These are phyloP conservation scores for Tilletiopsis washingtonensis DNA, from an alignment of 1,284 basidiomycete species.

Conservation along the genomic window DNA sequence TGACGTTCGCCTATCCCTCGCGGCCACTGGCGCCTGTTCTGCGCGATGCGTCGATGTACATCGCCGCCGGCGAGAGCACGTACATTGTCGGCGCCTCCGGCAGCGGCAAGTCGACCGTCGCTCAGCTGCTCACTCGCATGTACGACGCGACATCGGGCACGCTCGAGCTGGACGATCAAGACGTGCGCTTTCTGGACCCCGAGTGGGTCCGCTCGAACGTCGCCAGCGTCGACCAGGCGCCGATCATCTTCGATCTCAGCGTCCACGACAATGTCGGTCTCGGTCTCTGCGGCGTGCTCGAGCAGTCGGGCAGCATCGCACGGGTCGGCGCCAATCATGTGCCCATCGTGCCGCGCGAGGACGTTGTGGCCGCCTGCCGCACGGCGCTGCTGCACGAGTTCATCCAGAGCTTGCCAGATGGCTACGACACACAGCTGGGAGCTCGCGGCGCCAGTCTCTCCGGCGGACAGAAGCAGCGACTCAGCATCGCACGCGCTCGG, in stretches of 20 bases:
- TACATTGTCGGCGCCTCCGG: slow-evolving; percentile 89
- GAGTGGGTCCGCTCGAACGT: slow-evolving; percentile 66
- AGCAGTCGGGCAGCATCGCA: neutral
- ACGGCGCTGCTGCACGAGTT: slow-evolving; percentile 83
- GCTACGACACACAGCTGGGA: slow-evolving; percentile 73
- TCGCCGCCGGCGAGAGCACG: slow-evolving; percentile 77
- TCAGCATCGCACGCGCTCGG: slow-evolving; percentile 81
- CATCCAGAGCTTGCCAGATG: slow-evolving; percentile 68
- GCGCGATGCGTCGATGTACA: slow-evolving; percentile 58
- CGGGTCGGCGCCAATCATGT: slow-evolving; percentile 23
- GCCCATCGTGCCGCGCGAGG: slow-evolving; percentile 56
- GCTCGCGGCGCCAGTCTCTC: slow-evolving; percentile 68
- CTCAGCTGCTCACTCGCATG: slow-evolving; percentile 69
- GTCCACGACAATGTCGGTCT: slow-evolving; percentile 85
- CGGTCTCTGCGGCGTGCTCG: slow-evolving; percentile 57
- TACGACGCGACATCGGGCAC: slow-evolving; percentile 54
- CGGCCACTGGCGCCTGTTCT: slow-evolving; percentile 60
- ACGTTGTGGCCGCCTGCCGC: slow-evolving; percentile 74
- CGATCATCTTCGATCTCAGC: slow-evolving; percentile 69
- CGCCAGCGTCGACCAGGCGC: slow-evolving; percentile 67
- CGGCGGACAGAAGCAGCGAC: slow-evolving; percentile 85
- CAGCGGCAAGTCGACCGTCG: slow-evolving; percentile 86
- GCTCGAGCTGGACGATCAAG: slow-evolving; percentile 75
- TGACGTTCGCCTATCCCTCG: slow-evolving; percentile 81
- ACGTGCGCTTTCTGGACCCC: slow-evolving; percentile 63